Evolutionary conservation across 2,329 filamentous ascomycete species (phyloP), one percentile per base, ranked within the genome.

Genomic region (Calonectria fujianensis): DNA sequence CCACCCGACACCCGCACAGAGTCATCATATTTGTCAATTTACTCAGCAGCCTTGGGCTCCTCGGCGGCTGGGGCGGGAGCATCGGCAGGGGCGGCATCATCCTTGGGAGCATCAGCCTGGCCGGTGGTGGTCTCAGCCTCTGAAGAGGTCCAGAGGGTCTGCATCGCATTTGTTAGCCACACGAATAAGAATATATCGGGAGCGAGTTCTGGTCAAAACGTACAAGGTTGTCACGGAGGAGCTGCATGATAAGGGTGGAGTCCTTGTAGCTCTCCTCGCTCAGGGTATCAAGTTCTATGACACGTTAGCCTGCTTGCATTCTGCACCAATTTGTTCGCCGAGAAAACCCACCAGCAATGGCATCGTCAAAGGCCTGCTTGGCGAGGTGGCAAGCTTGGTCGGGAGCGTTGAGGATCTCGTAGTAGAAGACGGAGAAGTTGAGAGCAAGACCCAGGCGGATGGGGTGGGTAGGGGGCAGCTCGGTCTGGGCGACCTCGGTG

Each of bases 351-450:
- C 72, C 96, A 84, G 96, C 96, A 86, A 98, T 98, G 84, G 96
- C 96, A 87, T 98, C 96, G 86, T 98, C 96, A 85, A 98, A 98
- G 66, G 97, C 96, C 91, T 98, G 96, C 93, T 98, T 98, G 88
- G 96, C 96, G 81, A 98, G 93, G 87, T 98, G 96, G 93, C 96
- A 98, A 85, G 96, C 96, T 90, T 97, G 96, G 87, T 98, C 97
- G 79, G 96, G 96, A 54, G 96, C 96, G 91, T 98, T 99, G 84
- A 98, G 91, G 86, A 98, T 99, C 93, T 99, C 97, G 88, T 99
- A 99, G 94, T 98, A 98, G 92, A 98, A 98, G 84, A 98, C 96
- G 80, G 96, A 98, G 93, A 98, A 98, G 94, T 98, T 98, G 82
- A 98, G 93, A 81, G 96, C 96, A 84, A 98, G 94, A 87, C 96